These are phyloP conservation scores for Gonium pectorale DNA, from an alignment of 139 green algal genomes.

Conservation along the genomic window DNA sequence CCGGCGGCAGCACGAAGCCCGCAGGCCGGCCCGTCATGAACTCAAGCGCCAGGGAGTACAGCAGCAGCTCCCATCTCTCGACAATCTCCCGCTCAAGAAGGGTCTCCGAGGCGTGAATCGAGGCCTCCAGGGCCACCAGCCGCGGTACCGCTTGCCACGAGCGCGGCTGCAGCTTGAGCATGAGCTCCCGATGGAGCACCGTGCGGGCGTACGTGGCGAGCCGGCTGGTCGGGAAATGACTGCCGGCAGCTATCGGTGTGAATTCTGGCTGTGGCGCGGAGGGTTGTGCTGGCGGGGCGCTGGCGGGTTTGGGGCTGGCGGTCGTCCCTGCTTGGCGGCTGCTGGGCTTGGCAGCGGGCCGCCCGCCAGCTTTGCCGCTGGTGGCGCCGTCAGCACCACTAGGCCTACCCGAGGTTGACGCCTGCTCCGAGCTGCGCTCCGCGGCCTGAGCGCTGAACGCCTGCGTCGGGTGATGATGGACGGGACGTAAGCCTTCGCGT, in stretches of 20 bases:
- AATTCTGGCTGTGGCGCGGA: neutral
- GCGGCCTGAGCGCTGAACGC: neutral
- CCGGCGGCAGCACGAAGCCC: neutral
- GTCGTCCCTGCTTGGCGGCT: neutral
- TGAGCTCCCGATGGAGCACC: conserved; percentile 38
- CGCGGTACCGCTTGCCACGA: conserved; percentile 19
- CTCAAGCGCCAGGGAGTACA: conserved; percentile 49
- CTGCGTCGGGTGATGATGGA: no score
- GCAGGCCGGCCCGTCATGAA: conserved; percentile 4
- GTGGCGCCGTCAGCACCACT: neutral
- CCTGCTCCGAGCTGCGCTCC: neutral
- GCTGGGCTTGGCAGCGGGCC: neutral
- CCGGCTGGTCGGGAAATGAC: conserved; percentile 9
- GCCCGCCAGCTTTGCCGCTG: neutral
- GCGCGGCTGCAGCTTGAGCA: conserved; percentile 33
- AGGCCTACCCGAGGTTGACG: conserved; percentile 20
- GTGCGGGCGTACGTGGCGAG: neutral
- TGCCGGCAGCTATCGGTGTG: neutral
- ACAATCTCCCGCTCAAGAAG: conserved; percentile 4
- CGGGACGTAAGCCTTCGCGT: no score
- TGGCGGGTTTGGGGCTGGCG: neutral
- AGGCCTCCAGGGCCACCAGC: conserved; percentile 7
- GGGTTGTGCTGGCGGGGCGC: neutral
- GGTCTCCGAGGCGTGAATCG: conserved; percentile 31
- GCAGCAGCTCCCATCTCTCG: conserved; percentile 48